Conservation (phyloP, 768 basidiomycete genomes). For the Auricularia heimuer region DNA sequence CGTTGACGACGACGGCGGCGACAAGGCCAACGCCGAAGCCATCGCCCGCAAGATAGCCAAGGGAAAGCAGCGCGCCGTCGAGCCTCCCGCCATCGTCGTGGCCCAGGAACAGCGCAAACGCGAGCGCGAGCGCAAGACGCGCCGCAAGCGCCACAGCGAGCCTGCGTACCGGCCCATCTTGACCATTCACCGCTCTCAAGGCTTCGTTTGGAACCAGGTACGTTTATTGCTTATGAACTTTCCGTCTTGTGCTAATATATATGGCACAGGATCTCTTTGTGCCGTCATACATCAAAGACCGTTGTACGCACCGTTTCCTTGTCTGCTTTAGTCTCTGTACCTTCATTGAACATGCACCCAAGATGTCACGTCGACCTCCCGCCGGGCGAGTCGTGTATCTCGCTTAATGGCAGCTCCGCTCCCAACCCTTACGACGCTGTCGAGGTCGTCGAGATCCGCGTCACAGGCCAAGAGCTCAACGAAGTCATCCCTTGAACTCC, state of each 20-base stretch:
- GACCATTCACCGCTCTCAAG: constrained; percentile 79
- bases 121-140: constrained; percentile 22
- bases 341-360: constrained; percentile 9
- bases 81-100: constrained; percentile 46
- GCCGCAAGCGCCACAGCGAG: constrained; percentile 34
- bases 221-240: constrained; percentile 14
- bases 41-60: constrained; percentile 34
- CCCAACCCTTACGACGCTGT: constrained; percentile 49
- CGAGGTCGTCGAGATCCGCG: constrained; percentile 81
- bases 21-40: constrained; percentile 9
- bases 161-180: constrained; percentile 64
- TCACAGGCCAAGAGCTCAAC: constrained; percentile 66
- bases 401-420: constrained; percentile 47
- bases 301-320: constrained; percentile 49
- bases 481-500: constrained; percentile 50
- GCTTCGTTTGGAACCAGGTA: constrained; percentile 89
- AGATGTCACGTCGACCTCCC: constrained; percentile 80
- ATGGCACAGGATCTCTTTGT: constrained; percentile 67
- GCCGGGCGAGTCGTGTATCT: constrained; percentile 54
- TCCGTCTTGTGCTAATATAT: constrained; percentile 5
- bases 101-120: constrained; percentile 20
- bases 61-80: constrained; percentile 72
- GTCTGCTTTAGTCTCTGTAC: constrained; percentile 8
- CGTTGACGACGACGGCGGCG: constrained; percentile 9
- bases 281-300: constrained; percentile 81